Evolutionary conservation across 345 rosid species (phyloP).

Genomic region (Salix caprea): DNA sequence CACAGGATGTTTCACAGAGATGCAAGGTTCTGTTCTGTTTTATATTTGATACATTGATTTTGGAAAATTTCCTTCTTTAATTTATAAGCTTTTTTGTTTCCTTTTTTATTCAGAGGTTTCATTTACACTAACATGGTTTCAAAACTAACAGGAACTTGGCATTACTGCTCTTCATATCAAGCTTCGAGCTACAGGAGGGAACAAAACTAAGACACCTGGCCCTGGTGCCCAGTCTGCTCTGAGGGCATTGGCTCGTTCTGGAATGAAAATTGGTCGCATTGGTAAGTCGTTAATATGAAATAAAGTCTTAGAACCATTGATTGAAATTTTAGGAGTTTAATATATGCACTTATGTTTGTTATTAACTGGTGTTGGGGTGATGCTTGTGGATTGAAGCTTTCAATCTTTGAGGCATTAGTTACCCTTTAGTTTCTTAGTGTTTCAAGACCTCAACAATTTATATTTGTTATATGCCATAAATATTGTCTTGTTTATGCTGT

Average conservation of each 20-base stretch:
- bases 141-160: constrained; percentile 61
- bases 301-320: neutral
- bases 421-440: too few relatives aligned
- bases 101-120: neutral
- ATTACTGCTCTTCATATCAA: constrained; percentile 75
- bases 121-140: neutral
- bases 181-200: constrained; percentile 86
- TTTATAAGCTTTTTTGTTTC: neutral
- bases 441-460: neutral
- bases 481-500: too few relatives aligned
- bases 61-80: neutral
- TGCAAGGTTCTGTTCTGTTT: constrained; percentile 53
- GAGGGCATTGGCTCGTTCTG: constrained; percentile 91
- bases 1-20: constrained; percentile 76
- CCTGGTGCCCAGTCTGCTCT: constrained; percentile 93
- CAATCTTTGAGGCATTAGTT: neutral
- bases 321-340: neutral
- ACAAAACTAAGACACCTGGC: constrained; percentile 83
- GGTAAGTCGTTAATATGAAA: constrained; percentile 31
- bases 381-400: neutral
- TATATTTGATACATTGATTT: neutral
- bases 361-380: neutral
- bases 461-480: neutral
- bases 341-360: neutral
- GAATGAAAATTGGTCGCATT: constrained; percentile 92